phyloP scores from a whole-genome alignment of 768 basidiomycete genomes.

The Auriscalpium vulgare region DNA sequence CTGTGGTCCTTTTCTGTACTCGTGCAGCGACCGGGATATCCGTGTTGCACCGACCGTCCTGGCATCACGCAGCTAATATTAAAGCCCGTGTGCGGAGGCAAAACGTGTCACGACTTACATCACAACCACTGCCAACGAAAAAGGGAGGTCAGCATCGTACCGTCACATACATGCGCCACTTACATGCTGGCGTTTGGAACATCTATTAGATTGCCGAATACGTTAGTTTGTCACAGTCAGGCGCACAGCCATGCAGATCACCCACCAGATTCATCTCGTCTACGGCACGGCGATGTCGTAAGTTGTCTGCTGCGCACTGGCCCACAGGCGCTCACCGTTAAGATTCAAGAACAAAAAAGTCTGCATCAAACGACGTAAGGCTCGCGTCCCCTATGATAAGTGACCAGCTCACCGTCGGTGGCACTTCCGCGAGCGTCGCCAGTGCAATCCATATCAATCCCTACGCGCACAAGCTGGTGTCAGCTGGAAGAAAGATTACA shows the following conservation, averaged over 20 bases:
- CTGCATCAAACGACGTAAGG: background rate
- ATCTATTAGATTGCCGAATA: background rate
- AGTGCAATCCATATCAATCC: background rate
- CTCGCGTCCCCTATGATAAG: background rate
- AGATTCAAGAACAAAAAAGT: slow-evolving; percentile 2
- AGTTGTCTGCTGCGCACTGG: background rate
- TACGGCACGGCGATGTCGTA: too few species aligned
- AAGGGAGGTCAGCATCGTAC: background rate
- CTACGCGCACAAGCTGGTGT: background rate
- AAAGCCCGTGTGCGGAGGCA: background rate
- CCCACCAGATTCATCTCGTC: too few species aligned
- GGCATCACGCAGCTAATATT: background rate
- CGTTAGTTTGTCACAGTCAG: too few species aligned
- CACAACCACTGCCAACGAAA: background rate
- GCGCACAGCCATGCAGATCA: too few species aligned
- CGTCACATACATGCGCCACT: background rate
- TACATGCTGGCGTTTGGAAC: background rate
- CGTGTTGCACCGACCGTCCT: slow-evolving; percentile 4
- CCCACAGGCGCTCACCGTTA: background rate
- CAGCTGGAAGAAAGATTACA: too few species aligned
- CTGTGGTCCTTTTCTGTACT: background rate
- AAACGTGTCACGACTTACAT: background rate
- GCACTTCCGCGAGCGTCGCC: background rate
- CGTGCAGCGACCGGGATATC: background rate
- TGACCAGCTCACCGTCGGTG: background rate